Base-by-base conservation (phyloP, 257 asterid genomes). In the Phtheirospermum japonicum region DNA sequence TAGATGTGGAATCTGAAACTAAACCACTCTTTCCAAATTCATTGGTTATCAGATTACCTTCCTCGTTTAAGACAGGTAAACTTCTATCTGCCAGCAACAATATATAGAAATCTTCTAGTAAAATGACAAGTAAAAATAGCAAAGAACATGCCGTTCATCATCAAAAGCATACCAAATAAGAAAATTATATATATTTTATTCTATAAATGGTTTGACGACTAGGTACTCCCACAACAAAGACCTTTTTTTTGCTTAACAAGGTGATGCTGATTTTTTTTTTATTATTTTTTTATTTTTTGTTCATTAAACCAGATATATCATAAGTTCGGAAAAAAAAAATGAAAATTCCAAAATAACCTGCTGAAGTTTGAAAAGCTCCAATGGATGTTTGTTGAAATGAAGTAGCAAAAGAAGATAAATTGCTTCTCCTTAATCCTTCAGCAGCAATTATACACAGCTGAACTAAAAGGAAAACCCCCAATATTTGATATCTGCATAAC, bases 391-490 rank as follows among this genome's bases (percentile, higher is more conserved):
- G 96, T 62, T 89, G 97, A 64, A 84, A 59, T 9, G 99, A 76
- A 73, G 87, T 73, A 61, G 96, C 74, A 62, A 89, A 57, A 55
- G 96, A 87, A 52, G 99, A 85, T 66, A 93, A 79, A 77, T 72
- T 87, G 75, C 95, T 89, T 57, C 96, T 82, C 67, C 97, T 73
- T 69, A 93, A 78, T 75, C 96, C 86, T 75, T 93, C 99, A 40
- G 95, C 97, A 66, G 94, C 90, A 68, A 93, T 65, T 58, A 93
- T 81, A 68, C 99, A 93, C 18, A 89, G 86, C 84, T 93, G 97
- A 71, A 89, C 90, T 63, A 93, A 74, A 73, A 93, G 99, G 78
- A 93, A 93, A 57, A 93, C 88, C 66, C 99, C 99, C 73, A 93
- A 74, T 76, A 93, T 89, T 72, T 93, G 99, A 82, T 93, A 93